Base-by-base conservation (phyloP, 331 rosid species). In the Arachis monticola region DNA sequence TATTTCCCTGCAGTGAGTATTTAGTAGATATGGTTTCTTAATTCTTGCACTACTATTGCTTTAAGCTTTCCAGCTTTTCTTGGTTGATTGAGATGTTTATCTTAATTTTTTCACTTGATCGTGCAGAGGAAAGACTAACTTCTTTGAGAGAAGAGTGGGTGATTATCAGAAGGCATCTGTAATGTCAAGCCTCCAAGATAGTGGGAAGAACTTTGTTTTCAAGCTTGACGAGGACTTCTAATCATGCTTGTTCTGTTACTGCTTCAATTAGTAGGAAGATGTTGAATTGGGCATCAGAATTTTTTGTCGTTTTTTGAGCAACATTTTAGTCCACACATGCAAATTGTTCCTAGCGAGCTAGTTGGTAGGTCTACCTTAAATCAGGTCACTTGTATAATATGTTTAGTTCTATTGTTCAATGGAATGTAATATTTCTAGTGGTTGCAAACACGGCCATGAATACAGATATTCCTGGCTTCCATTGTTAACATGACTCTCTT, bases 101-200 rank as follows among this genome's bases (percentile, higher is more conserved):
- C 40, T 30, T 81, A 42, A 60, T 69, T 2, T 38, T 32, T 32
- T 5, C 35, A 42, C 56, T 42, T 80, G 84, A 77, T 80, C 81
- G 76, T 66, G 77, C 93, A 93, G 98, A 76, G 98, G 98, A 68
- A 93, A 93, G 93, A 63, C 98, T 8, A 93, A 93, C 82, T 93
- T 93, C 80, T 93, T 93, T 51, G 98, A 93, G 81, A 87, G 90
- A 79, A 87, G 96, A 75, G 98, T 93, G 56, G 98, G 97, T 17
- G 97, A 93, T 60, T 93, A 93, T 81, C 98, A 93, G 81, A 93
- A 87, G 84, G 97, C 98, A 32, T 93, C 97, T 72, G 96, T 93
- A 40, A 93, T 93, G 97, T 83, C 97, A 60, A 80, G 89, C 87
- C 96, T 93, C 69, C 85, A 89, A 84, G 96, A 83, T 80, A 84